Base-by-base conservation (phyloP, 1,284 basidiomycete genomes). In the Pseudozyma pruni region DNA sequence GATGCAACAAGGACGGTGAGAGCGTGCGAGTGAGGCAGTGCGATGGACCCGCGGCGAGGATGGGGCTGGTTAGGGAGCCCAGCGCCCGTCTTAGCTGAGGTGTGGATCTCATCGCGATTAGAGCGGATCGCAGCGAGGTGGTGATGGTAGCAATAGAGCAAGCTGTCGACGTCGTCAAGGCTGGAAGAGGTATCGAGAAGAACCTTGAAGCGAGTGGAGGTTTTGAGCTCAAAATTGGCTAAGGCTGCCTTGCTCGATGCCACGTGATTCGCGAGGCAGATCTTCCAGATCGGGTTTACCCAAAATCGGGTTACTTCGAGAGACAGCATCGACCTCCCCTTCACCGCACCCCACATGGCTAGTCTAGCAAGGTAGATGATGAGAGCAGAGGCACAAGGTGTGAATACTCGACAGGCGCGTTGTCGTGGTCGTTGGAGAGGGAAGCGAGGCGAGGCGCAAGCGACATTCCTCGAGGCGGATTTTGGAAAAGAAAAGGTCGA, bases 381-480 rank as follows among this genome's bases (percentile, higher is more conserved):
- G n/a, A n/a, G n/a, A n/a, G n/a, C n/a, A n/a, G n/a, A n/a, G n/a
- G n/a, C n/a, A n/a, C n/a, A n/a, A n/a, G n/a, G n/a, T n/a, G n/a
- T n/a, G n/a, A n/a, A n/a, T n/a, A n/a, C n/a, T n/a, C n/a, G n/a
- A n/a, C n/a, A n/a, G n/a, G n/a, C n/a, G n/a, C n/a, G n/a, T n/a
- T n/a, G n/a, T n/a, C n/a, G n/a, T n/a, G n/a, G n/a, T n/a, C n/a
- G n/a, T n/a, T n/a, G n/a, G n/a, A n/a, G n/a, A n/a, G 23, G 45
- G 23, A 23, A 37, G 16, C n/a, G n/a, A 56, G 51, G 44, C 59
- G 43, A 56, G 44, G 47, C 43, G 55, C 46, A 45, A 27, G 46
- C 53, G 46, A 54, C 62, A 66, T 66, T 66, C 62, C 62, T 51
- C 31, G 17, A 29, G 17, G 25, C 25, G 33, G 38, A 14, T 44